Evolutionary conservation across 192 early-diverging fungal species (phyloP).

Genomic region (Umbelopsis vinacea): DNA sequence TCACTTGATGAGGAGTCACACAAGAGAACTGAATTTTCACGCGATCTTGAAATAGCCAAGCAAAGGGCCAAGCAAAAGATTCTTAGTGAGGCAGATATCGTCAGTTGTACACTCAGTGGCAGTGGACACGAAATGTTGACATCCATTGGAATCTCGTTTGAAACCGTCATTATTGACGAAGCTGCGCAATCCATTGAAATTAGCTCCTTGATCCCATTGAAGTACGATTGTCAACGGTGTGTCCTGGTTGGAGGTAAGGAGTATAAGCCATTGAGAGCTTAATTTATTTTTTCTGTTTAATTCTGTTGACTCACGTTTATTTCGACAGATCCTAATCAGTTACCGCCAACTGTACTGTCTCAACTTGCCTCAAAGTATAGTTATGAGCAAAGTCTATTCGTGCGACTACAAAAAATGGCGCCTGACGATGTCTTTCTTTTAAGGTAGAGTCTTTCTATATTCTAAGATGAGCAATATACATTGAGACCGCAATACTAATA

Average conservation of each 20-base stretch:
- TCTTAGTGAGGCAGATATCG: slow-evolving; percentile 79
- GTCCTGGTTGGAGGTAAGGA: slow-evolving; percentile 85
- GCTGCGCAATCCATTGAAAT: slow-evolving; percentile 94
- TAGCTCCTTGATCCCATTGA: slow-evolving; percentile 84
- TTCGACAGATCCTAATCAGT: slow-evolving; percentile 84
- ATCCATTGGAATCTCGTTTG: slow-evolving; percentile 68
- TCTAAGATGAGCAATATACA: not conserved
- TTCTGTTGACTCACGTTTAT: not conserved
- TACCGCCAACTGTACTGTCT: slow-evolving; percentile 91
- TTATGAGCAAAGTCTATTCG: slow-evolving; percentile 92
- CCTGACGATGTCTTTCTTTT: slow-evolving; percentile 75
- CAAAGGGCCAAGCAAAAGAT: slow-evolving; percentile 66
- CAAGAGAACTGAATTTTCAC: slow-evolving; percentile 27
- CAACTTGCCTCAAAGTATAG: slow-evolving; percentile 61
- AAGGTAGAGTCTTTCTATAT: slow-evolving; percentile 39
- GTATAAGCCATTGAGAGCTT: no score
- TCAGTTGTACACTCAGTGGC: slow-evolving; percentile 83
- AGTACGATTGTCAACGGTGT: slow-evolving; percentile 78
- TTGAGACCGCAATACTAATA: slow-evolving; percentile 21
- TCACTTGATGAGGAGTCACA: slow-evolving; percentile 42
- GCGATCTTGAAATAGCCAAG: slow-evolving; percentile 48
- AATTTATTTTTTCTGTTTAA: not conserved
- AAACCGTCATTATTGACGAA: slow-evolving; percentile 93
- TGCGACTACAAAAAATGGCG: slow-evolving; percentile 73
- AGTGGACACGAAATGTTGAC: slow-evolving; percentile 86